A percentile compares a stretch with the other conserved stretches of the same genome.
These are phyloP conservation scores for Capsella rubella DNA, from an alignment of 441 rosid species.

Conservation along the genomic window DNA sequence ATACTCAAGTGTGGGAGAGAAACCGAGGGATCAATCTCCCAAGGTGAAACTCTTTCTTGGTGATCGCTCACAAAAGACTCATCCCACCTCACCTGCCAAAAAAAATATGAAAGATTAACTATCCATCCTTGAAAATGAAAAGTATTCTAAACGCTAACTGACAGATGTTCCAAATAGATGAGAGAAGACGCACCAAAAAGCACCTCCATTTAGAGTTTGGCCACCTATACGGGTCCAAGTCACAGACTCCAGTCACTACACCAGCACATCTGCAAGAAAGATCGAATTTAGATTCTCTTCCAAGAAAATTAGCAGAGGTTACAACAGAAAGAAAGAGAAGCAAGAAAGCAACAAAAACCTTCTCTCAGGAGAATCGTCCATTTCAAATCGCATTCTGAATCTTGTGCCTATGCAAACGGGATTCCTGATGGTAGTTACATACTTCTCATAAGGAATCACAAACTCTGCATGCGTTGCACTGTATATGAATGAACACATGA, in stretches of 20 bases:
- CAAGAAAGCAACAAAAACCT: constrained; percentile 54
- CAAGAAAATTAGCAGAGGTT: constrained; percentile 3
- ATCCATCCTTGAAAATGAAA: background rate
- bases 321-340: constrained; percentile 28
- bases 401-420: constrained; percentile 72
- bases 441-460: constrained; percentile 78
- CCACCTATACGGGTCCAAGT: constrained; percentile 88
- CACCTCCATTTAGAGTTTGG: constrained; percentile 96
- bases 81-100: constrained; percentile 86
- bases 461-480: constrained; percentile 90
- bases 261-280: constrained; percentile 70
- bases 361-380: constrained; percentile 89
- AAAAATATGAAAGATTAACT: background rate
- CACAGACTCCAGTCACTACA: constrained; percentile 72
- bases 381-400: constrained; percentile 80
- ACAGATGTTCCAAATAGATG: background rate
- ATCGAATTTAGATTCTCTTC: constrained; percentile 22
- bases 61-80: constrained; percentile 60
- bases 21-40: constrained; percentile 90
- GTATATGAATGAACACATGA: constrained; percentile 44
- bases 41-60: constrained; percentile 86
- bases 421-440: constrained; percentile 63
- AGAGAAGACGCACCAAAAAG: constrained; percentile 64
- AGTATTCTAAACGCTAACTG: constrained; percentile 2
- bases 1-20: constrained; percentile 77